Conservation (phyloP, 176 grass and related monocot species). For the Cocos nucifera region DNA sequence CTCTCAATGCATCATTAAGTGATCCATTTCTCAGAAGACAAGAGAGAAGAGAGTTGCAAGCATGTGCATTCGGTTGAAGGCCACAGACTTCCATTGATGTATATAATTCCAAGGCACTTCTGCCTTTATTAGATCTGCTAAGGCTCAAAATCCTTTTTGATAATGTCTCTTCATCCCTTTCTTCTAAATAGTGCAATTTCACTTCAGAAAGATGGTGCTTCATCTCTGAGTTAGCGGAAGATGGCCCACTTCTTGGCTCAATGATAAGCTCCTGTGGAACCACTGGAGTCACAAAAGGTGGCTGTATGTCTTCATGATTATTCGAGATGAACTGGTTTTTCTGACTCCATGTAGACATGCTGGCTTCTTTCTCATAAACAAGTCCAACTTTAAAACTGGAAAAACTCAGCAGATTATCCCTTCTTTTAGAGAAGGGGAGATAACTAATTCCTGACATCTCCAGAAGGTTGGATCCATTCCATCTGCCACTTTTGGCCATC, state of each 20-base stretch:
- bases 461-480: too few relatives aligned
- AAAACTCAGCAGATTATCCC: neutral
- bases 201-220: slow-evolving; percentile 12
- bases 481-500: too few relatives aligned
- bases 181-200: slow-evolving; percentile 76
- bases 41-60: slow-evolving; percentile 69
- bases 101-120: slow-evolving; percentile 71
- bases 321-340: slow-evolving; percentile 10
- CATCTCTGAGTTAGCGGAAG: slow-evolving; percentile 7
- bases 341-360: slow-evolving; percentile 8
- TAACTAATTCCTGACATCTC: too few relatives aligned
- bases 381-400: slow-evolving; percentile 30
- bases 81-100: slow-evolving; percentile 59
- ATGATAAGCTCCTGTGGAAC: slow-evolving; percentile 14
- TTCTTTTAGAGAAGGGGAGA: too few relatives aligned
- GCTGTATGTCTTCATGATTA: slow-evolving; percentile 11
- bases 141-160: slow-evolving; percentile 63
- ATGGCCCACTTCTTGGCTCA: slow-evolving; percentile 3
- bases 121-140: slow-evolving; percentile 66
- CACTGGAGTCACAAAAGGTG: slow-evolving; percentile 15
- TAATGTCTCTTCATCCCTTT: slow-evolving; percentile 59
- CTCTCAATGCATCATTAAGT: slow-evolving; percentile 34
- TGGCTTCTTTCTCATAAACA: slow-evolving; percentile 27
- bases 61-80: slow-evolving; percentile 57
- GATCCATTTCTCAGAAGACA: slow-evolving; percentile 35